Evolutionary conservation across 2,329 filamentous ascomycete genomes (phyloP).

Genomic region (Beauveria varroae): DNA sequence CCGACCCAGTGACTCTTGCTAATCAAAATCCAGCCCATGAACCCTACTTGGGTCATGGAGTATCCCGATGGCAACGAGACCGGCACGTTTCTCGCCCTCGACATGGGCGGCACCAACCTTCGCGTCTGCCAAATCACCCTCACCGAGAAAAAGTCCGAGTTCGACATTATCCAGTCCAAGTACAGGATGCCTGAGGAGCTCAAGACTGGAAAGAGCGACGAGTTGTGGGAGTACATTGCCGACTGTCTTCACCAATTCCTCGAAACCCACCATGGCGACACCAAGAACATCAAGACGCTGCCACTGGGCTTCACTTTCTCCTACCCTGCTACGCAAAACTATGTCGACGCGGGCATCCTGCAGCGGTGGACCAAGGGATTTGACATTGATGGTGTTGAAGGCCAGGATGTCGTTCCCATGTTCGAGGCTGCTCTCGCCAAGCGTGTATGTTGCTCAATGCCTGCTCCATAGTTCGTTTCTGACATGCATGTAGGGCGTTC

Average conservation of each 20-base stretch:
- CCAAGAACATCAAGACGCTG: constrained; percentile 53
- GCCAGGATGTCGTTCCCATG: constrained; percentile 81
- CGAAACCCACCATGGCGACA: constrained; percentile 70
- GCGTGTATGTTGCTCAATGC: constrained; percentile 24
- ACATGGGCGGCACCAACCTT: constrained; percentile 95
- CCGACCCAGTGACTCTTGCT: constrained; percentile 12
- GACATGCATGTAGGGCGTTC: constrained; percentile 56
- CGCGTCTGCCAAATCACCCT: constrained; percentile 90
- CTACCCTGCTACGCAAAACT: constrained; percentile 87
- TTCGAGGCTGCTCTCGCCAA: constrained; percentile 71
- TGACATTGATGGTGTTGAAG: constrained; percentile 87
- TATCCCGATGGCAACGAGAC: constrained; percentile 82
- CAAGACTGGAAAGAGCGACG: constrained; percentile 74
- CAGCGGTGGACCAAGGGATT: constrained; percentile 98
- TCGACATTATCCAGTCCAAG: constrained; percentile 93
- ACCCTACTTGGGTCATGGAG: constrained; percentile 91
- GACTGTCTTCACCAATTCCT: constrained; percentile 89
- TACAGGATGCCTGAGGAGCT: constrained; percentile 92
- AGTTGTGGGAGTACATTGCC: constrained; percentile 92
- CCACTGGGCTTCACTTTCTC: constrained; percentile 94
- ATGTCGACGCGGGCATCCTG: constrained; percentile 85
- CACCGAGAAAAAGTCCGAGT: constrained; percentile 80
- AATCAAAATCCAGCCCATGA: constrained; percentile 69
- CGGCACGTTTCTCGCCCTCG: constrained; percentile 80
- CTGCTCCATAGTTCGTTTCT: background rate